phyloP scores from a whole-genome alignment of 2,329 filamentous ascomycete species.

The Madurella fahalii region DNA sequence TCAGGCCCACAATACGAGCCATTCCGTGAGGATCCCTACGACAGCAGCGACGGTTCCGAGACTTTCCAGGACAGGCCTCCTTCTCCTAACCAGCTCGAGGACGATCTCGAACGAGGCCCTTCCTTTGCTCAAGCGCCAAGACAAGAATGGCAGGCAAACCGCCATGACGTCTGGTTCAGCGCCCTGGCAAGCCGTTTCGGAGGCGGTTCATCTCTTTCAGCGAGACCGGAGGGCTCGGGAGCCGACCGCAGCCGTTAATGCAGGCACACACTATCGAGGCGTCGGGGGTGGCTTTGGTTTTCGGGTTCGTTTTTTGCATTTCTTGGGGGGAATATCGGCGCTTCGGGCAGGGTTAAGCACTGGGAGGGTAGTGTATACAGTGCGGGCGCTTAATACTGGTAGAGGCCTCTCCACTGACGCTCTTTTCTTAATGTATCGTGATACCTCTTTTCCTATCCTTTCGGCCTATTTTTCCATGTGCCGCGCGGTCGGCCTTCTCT shows the following conservation, averaged over 20 bases:
- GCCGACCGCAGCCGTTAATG: conserved; percentile 3
- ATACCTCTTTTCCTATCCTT: conserved; percentile 15
- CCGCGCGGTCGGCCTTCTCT: neutral
- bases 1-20: conserved; percentile 51
- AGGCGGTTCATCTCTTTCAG: conserved; percentile 6
- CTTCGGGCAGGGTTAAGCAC: conserved; percentile 4
- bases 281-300: neutral
- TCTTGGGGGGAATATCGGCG: conserved; percentile 8
- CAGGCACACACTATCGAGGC: neutral
- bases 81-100: conserved; percentile 3
- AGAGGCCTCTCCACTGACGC: conserved; percentile 1
- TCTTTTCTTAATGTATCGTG: conserved; percentile 13
- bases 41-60: conserved; percentile 34
- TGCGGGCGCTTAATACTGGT: neutral
- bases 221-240: neutral
- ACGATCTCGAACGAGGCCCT: conserved; percentile 13
- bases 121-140: conserved; percentile 3
- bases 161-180: conserved; percentile 13
- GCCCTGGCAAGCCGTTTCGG: conserved; percentile 10
- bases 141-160: conserved; percentile 3
- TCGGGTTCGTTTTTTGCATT: conserved; percentile 3
- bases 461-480: neutral
- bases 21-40: conserved; percentile 51
- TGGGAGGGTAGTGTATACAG: neutral
- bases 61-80: neutral